Evolutionary conservation across 2,329 filamentous ascomycete genomes (phyloP).

Genomic region (Ceratocystis lukuohia): DNA sequence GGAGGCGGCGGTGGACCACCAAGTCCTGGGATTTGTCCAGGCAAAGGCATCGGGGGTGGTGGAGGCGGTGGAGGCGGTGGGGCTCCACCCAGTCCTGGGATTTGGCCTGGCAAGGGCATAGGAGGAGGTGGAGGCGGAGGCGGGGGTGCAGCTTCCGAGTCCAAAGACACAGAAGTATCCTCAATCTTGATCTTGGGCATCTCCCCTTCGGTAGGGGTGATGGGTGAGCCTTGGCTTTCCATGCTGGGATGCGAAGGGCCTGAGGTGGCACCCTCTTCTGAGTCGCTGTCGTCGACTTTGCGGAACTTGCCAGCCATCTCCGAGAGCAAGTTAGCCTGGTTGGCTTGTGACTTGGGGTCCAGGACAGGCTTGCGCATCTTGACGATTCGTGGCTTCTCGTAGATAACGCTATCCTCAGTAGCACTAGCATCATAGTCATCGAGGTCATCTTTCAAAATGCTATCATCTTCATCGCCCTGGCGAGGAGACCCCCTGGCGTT

Average conservation of each 20-base stretch:
- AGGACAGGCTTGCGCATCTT: slow-evolving; percentile 60
- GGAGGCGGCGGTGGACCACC: slow-evolving; percentile 28
- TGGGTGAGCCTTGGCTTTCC: slow-evolving; percentile 50
- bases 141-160: slow-evolving; percentile 25
- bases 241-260: slow-evolving; percentile 63
- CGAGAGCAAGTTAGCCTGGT: slow-evolving; percentile 54
- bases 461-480: slow-evolving; percentile 27
- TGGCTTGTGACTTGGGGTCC: slow-evolving; percentile 52
- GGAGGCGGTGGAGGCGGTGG: slow-evolving; percentile 28
- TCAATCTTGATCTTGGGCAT: slow-evolving; percentile 46
- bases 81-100: slow-evolving; percentile 27
- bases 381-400: slow-evolving; percentile 67
- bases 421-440: slow-evolving; percentile 41
- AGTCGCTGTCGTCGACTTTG: slow-evolving; percentile 51
- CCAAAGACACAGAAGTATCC: slow-evolving; percentile 21
- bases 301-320: slow-evolving; percentile 56
- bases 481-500: slow-evolving; percentile 39
- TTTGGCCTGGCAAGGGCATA: slow-evolving; percentile 25
- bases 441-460: slow-evolving; percentile 31
- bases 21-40: slow-evolving; percentile 19
- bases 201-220: slow-evolving; percentile 49
- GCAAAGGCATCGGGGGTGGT: slow-evolving; percentile 29
- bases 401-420: slow-evolving; percentile 46
- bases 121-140: slow-evolving; percentile 31
- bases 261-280: slow-evolving; percentile 58